Percentiles rank a stretch among this genome's conserved stretches.
Evolutionary conservation across 352 stramenopile species (phyloP).

Genomic region (Phytophthora agathidicida): DNA sequence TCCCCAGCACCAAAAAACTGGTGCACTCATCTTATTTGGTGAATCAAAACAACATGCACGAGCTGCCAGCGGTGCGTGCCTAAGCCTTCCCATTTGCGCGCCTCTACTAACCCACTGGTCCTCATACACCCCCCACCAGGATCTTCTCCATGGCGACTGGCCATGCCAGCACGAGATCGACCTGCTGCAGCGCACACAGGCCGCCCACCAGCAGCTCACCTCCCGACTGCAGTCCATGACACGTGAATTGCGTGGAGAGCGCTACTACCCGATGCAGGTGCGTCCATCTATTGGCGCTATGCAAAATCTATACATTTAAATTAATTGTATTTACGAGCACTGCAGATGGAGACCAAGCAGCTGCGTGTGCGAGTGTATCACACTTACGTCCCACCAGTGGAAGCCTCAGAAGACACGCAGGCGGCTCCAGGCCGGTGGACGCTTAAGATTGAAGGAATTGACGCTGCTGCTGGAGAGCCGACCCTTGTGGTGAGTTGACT

Average conservation of each 20-base stretch:
- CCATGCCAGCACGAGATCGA: slow-evolving; percentile 60
- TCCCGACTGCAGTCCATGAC: slow-evolving; percentile 51
- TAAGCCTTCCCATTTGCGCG: background rate
- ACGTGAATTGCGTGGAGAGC: slow-evolving; percentile 62
- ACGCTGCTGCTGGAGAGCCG: slow-evolving; percentile 34
- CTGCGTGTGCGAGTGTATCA: slow-evolving; percentile 67
- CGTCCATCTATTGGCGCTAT: background rate
- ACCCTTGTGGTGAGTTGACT: slow-evolving; percentile 47
- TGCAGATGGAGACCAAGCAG: slow-evolving; percentile 63
- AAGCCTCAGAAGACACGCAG: slow-evolving; percentile 35
- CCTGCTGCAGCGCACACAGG: slow-evolving; percentile 52
- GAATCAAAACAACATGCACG: slow-evolving; percentile 20
- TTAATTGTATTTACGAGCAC: no score
- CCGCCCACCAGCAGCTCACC: slow-evolving; percentile 48
- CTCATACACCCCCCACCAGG: slow-evolving; percentile 26
- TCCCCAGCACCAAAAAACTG: no score
- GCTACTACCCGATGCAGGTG: slow-evolving; percentile 62
- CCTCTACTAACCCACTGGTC: background rate
- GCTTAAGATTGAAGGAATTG: slow-evolving; percentile 64
- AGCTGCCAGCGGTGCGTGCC: slow-evolving; percentile 27
- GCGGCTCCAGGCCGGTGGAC: slow-evolving; percentile 58
- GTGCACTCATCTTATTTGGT: no score
- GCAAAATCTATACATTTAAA: no score
- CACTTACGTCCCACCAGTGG: slow-evolving; percentile 57
- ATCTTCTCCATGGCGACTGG: slow-evolving; percentile 62